phyloP scores from a whole-genome alignment of 1,284 basidiomycete genomes.

The Vanrija sp. region DNA sequence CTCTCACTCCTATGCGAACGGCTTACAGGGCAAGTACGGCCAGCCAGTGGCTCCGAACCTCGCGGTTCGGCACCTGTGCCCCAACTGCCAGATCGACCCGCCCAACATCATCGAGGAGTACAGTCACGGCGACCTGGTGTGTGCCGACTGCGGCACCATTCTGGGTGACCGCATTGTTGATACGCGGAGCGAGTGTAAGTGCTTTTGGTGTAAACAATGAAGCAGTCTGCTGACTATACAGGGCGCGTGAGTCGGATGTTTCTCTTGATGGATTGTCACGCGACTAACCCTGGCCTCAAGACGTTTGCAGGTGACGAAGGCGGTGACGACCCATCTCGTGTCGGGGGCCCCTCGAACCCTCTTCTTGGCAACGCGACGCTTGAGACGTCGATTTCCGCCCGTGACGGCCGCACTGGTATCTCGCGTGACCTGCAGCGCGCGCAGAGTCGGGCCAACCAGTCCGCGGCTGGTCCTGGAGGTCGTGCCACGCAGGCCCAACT shows the following conservation, averaged over 20 bases:
- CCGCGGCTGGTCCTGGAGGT: slow-evolving; percentile 56
- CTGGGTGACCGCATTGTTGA: slow-evolving; percentile 95
- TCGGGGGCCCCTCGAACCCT: slow-evolving; percentile 91
- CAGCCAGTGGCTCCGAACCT: slow-evolving; percentile 59
- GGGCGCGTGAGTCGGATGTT: slow-evolving; percentile 68
- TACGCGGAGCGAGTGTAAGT: slow-evolving; percentile 88
- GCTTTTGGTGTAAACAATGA: background rate
- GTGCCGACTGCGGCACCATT: slow-evolving; percentile 91
- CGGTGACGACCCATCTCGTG: slow-evolving; percentile 94
- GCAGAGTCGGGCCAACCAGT: slow-evolving; percentile 58
- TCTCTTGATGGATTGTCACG: background rate
- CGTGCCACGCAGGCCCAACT: slow-evolving; percentile 85
- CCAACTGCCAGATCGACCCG: slow-evolving; percentile 87
- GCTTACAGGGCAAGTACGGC: slow-evolving; percentile 51
- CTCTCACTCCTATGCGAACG: background rate
- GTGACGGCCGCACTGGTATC: slow-evolving; percentile 88
- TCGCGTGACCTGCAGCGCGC: slow-evolving; percentile 91
- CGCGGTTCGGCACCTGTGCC: slow-evolving; percentile 86
- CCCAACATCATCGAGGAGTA: slow-evolving; percentile 97
- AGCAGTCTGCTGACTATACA: slow-evolving; percentile 15
- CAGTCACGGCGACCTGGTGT: slow-evolving; percentile 91
- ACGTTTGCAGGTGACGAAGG: slow-evolving; percentile 99
- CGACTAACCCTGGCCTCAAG: slow-evolving; percentile 54
- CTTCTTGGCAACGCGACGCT: slow-evolving; percentile 57
- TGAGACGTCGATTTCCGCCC: slow-evolving; percentile 91